Percentiles rank a stretch among this genome's conserved stretches.
These are phyloP conservation scores for Jatropha multifida DNA, from an alignment of 441 rosid genomes.

Conservation along the genomic window DNA sequence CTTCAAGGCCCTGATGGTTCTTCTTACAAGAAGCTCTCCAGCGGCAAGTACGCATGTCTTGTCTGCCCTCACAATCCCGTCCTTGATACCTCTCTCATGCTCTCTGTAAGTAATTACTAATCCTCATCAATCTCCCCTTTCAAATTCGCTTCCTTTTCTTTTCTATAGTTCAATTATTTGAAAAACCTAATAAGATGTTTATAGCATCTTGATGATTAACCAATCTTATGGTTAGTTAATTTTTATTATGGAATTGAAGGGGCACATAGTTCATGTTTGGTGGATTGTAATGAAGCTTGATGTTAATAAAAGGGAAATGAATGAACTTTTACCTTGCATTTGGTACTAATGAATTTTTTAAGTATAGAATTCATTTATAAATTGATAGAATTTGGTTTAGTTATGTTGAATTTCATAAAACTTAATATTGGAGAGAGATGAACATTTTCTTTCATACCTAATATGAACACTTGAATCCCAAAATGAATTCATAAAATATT, in stretches of 20 bases:
- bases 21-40: constrained; percentile 42
- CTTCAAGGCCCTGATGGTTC: constrained; percentile 31
- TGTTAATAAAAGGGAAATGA: no score
- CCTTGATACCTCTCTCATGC: constrained; percentile 48
- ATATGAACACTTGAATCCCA: no score
- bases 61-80: constrained; percentile 43
- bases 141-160: neutral
- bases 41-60: constrained; percentile 45
- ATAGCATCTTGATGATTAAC: neutral
- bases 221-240: neutral
- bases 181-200: neutral
- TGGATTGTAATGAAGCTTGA: neutral
- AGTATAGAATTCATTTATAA: no score
- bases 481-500: no score
- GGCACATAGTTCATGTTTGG: neutral
- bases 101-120: constrained; percentile 26
- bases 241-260: neutral
- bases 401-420: no score
- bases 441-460: no score
- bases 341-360: no score
- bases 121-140: neutral
- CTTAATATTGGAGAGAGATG: no score
- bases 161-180: neutral
- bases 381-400: no score
- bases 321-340: no score